Percentiles rank a stretch among this genome's conserved stretches.
Evolutionary conservation across 805 yeast genomes (phyloP).

Genomic region (Lachancea mirantina): DNA sequence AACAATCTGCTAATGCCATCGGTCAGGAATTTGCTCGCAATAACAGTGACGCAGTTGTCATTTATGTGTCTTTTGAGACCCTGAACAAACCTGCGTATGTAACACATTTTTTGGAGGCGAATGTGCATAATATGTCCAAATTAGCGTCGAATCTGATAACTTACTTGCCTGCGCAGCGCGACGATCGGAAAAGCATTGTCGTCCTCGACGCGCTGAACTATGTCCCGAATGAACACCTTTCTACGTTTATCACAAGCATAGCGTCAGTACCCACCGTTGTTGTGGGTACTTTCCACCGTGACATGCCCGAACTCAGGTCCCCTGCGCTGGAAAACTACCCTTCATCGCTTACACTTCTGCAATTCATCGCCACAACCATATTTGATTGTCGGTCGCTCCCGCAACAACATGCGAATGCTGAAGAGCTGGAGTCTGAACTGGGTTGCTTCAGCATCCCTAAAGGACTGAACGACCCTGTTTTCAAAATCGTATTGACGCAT

Average conservation of each 20-base stretch:
- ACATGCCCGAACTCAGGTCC: conserved; percentile 33
- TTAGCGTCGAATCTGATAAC: conserved; percentile 15
- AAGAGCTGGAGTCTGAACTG: conserved; percentile 37
- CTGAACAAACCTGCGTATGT: conserved; percentile 44
- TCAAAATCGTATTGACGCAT: conserved; percentile 49
- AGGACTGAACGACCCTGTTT: conserved; percentile 41
- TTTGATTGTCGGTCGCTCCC: conserved; percentile 50
- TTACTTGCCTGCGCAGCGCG: conserved; percentile 18
- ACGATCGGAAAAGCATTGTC: conserved; percentile 34
- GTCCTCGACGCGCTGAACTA: conserved; percentile 66
- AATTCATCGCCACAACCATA: conserved; percentile 69
- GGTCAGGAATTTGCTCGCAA: conserved; percentile 51
- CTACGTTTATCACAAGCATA: conserved; percentile 44
- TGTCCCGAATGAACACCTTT: conserved; percentile 39
- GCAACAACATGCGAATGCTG: conserved; percentile 36
- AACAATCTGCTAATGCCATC: conserved; percentile 56
- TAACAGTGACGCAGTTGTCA: conserved; percentile 30
- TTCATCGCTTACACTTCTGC: conserved; percentile 41
- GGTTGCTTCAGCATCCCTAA: conserved; percentile 42
- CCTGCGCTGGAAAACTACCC: conserved; percentile 43
- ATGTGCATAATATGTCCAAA: too few species aligned
- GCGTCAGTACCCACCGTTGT: conserved; percentile 41
- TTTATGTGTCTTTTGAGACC: conserved; percentile 67
- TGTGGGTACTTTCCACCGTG: conserved; percentile 42
- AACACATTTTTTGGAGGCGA: conserved; percentile 43